These are phyloP conservation scores for cucumber (Cucumis sativus) DNA, from an alignment of 306 rosid species.

Conservation along the genomic window DNA sequence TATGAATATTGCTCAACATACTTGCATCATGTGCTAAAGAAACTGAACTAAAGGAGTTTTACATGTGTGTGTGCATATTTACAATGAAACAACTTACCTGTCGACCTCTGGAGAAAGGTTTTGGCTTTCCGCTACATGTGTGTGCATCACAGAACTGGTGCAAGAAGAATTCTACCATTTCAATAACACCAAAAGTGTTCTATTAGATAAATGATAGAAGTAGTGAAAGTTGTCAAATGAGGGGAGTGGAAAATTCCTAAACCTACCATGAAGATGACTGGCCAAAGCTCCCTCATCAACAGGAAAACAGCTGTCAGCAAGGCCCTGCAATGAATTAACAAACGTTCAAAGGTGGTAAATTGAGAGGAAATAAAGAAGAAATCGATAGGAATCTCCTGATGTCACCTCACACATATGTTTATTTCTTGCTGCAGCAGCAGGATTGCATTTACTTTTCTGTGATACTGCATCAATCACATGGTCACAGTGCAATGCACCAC, in stretches of 20 bases:
- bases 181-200: background rate
- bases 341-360: background rate
- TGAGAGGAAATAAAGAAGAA: background rate
- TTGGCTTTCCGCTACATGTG: slow-evolving; percentile 63
- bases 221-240: background rate
- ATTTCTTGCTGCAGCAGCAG: slow-evolving; percentile 66
- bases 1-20: background rate
- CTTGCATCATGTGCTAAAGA: background rate
- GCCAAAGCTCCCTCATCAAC: slow-evolving; percentile 49
- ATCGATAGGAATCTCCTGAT: slow-evolving; percentile 3
- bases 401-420: slow-evolving; percentile 90
- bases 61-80: background rate
- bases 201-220: background rate
- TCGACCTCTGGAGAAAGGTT: slow-evolving; percentile 82
- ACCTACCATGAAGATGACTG: slow-evolving; percentile 72
- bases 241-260: background rate
- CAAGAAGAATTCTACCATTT: slow-evolving; percentile 63
- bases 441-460: slow-evolving; percentile 66
- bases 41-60: background rate
- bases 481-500: slow-evolving; percentile 94
- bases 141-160: slow-evolving; percentile 90
- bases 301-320: slow-evolving; percentile 75
- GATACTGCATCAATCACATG: slow-evolving; percentile 33
- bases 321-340: slow-evolving; percentile 36
- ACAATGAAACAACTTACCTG: slow-evolving; percentile 30